Evolutionary conservation across 2,329 filamentous ascomycete genomes (phyloP), one percentile per base, ranked within the genome.

Genomic region (Chrysoporthe puriensis): DNA sequence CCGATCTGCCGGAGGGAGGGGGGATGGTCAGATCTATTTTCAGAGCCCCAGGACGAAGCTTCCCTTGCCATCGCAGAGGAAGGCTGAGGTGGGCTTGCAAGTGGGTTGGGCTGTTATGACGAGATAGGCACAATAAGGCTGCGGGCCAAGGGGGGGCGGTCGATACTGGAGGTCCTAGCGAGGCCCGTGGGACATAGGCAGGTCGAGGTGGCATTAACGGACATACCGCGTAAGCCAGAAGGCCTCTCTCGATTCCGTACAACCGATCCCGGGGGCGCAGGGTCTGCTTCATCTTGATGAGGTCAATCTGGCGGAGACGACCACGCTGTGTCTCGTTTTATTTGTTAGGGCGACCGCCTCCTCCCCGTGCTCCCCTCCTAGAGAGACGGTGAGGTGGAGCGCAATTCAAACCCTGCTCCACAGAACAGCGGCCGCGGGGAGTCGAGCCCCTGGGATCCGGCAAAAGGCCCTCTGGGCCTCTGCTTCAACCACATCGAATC

Each of bases 301-400:
- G 42, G 43, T 48, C 58, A 18, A 57, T 16, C n/a, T 40, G 54
- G 32, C 54, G 54, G 54, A 40, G 18, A 40, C 32, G 50, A 52
- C 48, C 48, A 52, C 21, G 21, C 48, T 54, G 50, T 26, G 26
- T 32, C 13, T 32, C 13, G n/a, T 32, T 26, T 3, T 34, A 62
- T 50, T 50, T 63, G 46, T 63, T 52, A 63, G 14, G 32, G 61
- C 50, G 61, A 63, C 61, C 61, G 61, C 61, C 61, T 54, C 42
- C 16, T 54, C 32, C 50, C 26, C 26, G 26, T 26, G 26, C 26
- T 26, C 26, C 32, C 21, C 40, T 56, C 46, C 61, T 48, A 21
- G 43, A 64, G 62, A 57, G 62, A 64, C 50, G 62, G 62, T 64
- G 54, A 64, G 62, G 62, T 64, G 62, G 62, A 57, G 52, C 48